Conservation (phyloP, 176 grass and related monocot genomes). For the Carex cristatella region DNA sequence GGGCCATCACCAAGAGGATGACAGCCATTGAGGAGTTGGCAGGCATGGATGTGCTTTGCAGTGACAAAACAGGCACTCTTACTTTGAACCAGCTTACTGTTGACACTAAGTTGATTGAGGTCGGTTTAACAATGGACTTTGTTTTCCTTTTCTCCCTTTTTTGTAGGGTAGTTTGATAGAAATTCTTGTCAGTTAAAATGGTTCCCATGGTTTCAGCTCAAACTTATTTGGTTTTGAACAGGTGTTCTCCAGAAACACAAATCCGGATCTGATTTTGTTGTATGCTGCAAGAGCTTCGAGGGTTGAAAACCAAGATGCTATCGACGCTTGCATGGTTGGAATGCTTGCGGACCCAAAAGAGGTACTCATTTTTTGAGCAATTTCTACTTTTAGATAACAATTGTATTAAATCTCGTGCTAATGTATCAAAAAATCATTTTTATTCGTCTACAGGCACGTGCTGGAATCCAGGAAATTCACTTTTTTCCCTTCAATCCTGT, state of each 20-base stretch:
- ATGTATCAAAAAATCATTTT: neutral
- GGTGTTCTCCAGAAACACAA: constrained; percentile 41
- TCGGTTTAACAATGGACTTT: neutral
- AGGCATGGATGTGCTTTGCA: constrained; percentile 46
- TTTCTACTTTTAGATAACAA: neutral
- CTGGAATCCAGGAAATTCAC: constrained; percentile 70
- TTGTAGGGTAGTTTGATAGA: neutral
- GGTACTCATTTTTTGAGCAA: constrained; percentile 19
- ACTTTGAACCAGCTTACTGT: constrained; percentile 47
- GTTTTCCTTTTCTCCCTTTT: neutral
- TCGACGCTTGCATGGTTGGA: constrained; percentile 62
- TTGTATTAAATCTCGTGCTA: neutral
- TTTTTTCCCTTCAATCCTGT: constrained; percentile 92
- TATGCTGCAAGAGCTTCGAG: constrained; percentile 54
- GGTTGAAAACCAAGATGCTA: constrained; percentile 81
- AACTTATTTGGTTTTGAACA: constrained; percentile 22
- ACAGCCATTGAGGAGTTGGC: constrained; percentile 49
- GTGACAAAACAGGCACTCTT: constrained; percentile 46
- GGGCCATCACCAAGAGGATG: constrained; percentile 85
- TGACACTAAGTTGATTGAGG: constrained; percentile 59
- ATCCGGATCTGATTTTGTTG: constrained; percentile 40
- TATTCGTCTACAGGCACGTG: constrained; percentile 35
- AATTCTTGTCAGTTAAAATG: neutral
- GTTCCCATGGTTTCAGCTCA: neutral
- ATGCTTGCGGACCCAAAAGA: constrained; percentile 57